Evolutionary conservation across 2,329 filamentous ascomycete species (phyloP).

Genomic region (Aschersonia sp.): DNA sequence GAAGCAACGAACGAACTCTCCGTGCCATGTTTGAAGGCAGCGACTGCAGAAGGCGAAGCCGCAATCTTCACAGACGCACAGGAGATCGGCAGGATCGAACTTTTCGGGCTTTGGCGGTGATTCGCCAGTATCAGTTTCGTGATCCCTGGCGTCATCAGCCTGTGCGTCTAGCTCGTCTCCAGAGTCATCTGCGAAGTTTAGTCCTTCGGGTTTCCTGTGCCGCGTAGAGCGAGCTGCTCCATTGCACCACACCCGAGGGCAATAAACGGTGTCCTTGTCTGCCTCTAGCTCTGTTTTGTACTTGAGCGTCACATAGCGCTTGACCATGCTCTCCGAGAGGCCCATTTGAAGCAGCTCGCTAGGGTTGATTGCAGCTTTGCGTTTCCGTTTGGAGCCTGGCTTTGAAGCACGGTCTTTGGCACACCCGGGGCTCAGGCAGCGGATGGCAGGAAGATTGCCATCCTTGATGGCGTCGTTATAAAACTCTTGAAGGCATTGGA

Average conservation of each 20-base stretch:
- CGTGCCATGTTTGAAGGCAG: conserved; percentile 74
- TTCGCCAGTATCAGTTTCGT: neutral
- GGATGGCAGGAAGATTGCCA: conserved; percentile 65
- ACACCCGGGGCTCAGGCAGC: conserved; percentile 69
- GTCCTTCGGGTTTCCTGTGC: conserved; percentile 55
- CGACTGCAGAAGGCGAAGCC: conserved; percentile 71
- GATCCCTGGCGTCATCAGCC: conserved; percentile 13
- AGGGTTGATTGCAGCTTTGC: conserved; percentile 58
- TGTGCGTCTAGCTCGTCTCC: conserved; percentile 30
- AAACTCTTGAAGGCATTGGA: conserved; percentile 74
- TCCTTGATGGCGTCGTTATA: conserved; percentile 80
- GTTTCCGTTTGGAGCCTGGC: conserved; percentile 24
- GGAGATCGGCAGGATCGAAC: conserved; percentile 43
- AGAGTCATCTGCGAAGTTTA: conserved; percentile 43
- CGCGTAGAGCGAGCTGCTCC: conserved; percentile 68
- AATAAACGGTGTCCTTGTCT: conserved; percentile 85
- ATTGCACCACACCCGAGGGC: conserved; percentile 83
- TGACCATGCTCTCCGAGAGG: conserved; percentile 55
- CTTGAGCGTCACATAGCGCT: conserved; percentile 78
- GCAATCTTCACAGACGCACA: conserved; percentile 82
- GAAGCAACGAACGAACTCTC: conserved; percentile 59
- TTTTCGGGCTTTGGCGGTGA: conserved; percentile 4
- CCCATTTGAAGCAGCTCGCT: conserved; percentile 73
- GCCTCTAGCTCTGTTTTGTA: conserved; percentile 86
- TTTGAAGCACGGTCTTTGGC: conserved; percentile 41